Percentiles rank a stretch among this genome's conserved stretches.
Evolutionary conservation across 352 stramenopile genomes (phyloP).

Genomic region (Globisporangium spinosum): DNA sequence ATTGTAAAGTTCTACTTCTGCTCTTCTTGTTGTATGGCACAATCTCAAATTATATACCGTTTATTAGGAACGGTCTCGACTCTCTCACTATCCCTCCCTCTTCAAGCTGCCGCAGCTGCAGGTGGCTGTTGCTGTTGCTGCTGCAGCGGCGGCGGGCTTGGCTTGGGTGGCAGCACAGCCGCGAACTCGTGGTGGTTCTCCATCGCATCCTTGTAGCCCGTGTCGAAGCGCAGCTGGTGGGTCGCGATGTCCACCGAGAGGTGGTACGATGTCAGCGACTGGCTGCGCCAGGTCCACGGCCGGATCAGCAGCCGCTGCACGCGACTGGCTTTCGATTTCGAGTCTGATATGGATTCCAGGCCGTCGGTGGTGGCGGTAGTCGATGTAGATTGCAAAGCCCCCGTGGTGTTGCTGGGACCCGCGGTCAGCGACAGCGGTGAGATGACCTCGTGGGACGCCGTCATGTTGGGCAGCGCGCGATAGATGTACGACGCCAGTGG

Average conservation of each 20-base stretch:
- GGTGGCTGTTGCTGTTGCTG: not conserved
- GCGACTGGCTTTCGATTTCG: not conserved
- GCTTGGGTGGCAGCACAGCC: conserved; percentile 33
- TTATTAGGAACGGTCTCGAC: not conserved
- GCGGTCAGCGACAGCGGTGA: conserved; percentile 27
- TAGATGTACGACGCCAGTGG: conserved; percentile 42
- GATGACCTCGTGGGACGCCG: conserved; percentile 46
- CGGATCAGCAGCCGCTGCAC: conserved; percentile 47
- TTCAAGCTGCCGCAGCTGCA: not conserved
- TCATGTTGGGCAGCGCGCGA: conserved; percentile 36
- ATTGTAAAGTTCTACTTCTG: not conserved
- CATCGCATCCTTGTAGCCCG: conserved; percentile 59
- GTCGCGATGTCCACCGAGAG: conserved; percentile 47
- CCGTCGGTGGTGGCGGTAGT: not conserved
- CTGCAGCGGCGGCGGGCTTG: not conserved
- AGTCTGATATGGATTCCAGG: not conserved
- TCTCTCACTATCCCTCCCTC: not conserved
- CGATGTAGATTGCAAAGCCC: not conserved
- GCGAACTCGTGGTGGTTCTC: conserved; percentile 48
- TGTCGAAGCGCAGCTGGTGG: conserved; percentile 55
- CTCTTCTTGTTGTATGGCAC: not conserved
- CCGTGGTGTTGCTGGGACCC: conserved; percentile 2
- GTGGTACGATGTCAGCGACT: conserved; percentile 49
- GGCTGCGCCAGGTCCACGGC: conserved; percentile 61
- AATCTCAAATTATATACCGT: not conserved